Base-by-base conservation (phyloP, 1,284 basidiomycete species). In the Cryptococcus jaspeensis region DNA sequence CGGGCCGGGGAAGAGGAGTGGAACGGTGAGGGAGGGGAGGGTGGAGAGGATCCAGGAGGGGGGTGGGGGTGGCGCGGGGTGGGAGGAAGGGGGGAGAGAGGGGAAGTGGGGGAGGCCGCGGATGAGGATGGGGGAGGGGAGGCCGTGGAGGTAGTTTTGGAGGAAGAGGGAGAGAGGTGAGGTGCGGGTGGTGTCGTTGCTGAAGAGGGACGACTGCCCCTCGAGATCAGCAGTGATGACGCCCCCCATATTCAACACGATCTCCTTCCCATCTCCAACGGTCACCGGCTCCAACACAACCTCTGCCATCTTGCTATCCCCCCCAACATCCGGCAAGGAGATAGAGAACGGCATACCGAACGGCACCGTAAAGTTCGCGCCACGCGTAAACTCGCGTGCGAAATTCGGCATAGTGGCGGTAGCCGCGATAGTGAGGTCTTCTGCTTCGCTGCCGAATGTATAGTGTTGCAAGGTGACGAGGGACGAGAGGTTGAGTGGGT, bases 1-100 rank as follows among this genome's bases (percentile, higher is more conserved):
- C 0, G 76, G 75, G 2, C 69, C 73, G 1, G 77, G 77, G 56
- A 79, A 77, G 16, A 52, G 50, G 22, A 79, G 66, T 8, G 68
- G 55, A 25, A 76, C 57, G 0, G 55, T 45, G 25, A 74, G 53
- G 0, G 68, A 62, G 0, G 70, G 63, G 4, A 76, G 59, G 4
- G 69, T 60, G 3, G 53, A 43, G 15, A 73, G 62, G 2, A 75
- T 60, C 68, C 72, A 76, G 0, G 28, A 35, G 0, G 76, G 75
- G 0, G 75, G 71, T 7, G 5, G 12, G 47, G 41, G 38, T 32
- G 28, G 28, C 6, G 42, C 38, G 12, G 47, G 15, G 13, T 25
- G 43, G 5, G 50, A 45, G 4, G 53, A 32, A 4, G 56, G 55
- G 25, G 62, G 40, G 40, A 59, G 60, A 12, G 53, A 36, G 5